Percentiles rank a stretch among this genome's conserved stretches.
Conservation (phyloP, 208 protist genomes). For the Balamuthia mandrillaris region DNA sequence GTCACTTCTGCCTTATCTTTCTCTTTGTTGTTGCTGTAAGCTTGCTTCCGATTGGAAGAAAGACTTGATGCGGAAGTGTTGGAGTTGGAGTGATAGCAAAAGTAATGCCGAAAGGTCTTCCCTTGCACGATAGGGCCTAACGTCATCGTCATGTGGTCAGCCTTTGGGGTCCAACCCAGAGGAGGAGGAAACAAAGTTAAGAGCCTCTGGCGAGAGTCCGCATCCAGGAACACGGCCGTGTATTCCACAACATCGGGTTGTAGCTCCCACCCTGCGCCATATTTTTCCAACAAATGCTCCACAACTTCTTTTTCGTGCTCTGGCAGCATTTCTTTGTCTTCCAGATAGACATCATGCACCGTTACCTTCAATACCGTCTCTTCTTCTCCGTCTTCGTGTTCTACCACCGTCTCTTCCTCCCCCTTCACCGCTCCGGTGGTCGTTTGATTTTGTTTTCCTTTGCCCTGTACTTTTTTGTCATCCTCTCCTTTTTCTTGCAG, state of each 20-base stretch:
- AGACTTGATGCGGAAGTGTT: too few relatives aligned
- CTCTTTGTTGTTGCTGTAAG: too few relatives aligned
- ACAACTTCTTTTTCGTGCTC: slow-evolving; percentile 1
- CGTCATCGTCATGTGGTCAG: slow-evolving; percentile 20
- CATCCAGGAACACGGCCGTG: neutral
- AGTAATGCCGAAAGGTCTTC: too few relatives aligned
- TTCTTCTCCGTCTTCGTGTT: too few relatives aligned
- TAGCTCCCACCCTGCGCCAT: neutral
- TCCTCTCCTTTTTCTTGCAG: neutral
- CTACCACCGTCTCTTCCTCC: too few relatives aligned
- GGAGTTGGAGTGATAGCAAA: too few relatives aligned
- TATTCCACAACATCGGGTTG: slow-evolving; percentile 10
- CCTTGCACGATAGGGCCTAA: too few relatives aligned
- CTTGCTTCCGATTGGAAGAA: too few relatives aligned
- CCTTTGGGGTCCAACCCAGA: neutral
- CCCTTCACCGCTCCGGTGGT: neutral
- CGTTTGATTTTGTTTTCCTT: neutral
- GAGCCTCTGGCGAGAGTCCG: neutral
- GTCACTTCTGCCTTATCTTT: too few relatives aligned
- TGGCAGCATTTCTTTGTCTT: neutral
- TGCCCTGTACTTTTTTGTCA: neutral
- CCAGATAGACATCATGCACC: neutral
- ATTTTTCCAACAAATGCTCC: neutral
- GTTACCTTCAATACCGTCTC: too few relatives aligned
- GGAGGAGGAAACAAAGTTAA: neutral